These are phyloP conservation scores for Trypanosoma congolense DNA, from an alignment of 208 protist species.

Conservation along the genomic window DNA sequence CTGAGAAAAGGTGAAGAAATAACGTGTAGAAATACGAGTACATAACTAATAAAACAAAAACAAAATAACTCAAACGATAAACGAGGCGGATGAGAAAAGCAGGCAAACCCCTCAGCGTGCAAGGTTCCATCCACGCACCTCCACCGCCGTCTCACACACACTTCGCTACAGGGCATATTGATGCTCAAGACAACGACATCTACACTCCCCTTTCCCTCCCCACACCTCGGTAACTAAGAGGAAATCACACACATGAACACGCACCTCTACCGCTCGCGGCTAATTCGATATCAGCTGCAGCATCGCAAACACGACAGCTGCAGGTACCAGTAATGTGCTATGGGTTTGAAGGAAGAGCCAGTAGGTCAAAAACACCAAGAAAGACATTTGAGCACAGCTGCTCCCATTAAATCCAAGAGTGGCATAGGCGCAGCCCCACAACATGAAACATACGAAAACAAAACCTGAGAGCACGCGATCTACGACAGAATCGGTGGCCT, in stretches of 20 bases:
- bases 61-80: too few relatives aligned
- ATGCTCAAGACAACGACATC: too few relatives aligned
- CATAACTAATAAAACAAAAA: too few relatives aligned
- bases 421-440: conserved; percentile 78
- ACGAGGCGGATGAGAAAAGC: too few relatives aligned
- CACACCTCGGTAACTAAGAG: too few relatives aligned
- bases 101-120: too few relatives aligned
- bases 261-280: not conserved
- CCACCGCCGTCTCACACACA: too few relatives aligned
- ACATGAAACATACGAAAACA: conserved; percentile 72
- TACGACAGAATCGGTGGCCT: conserved; percentile 81
- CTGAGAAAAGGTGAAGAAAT: too few relatives aligned
- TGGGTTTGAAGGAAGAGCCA: conserved; percentile 85
- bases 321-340: conserved; percentile 51
- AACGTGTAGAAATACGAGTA: too few relatives aligned
- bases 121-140: too few relatives aligned
- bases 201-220: too few relatives aligned
- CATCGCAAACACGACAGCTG: conserved; percentile 34
- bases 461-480: conserved; percentile 85
- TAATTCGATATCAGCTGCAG: conserved; percentile 75
- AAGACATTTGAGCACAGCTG: conserved; percentile 69
- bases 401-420: conserved; percentile 86
- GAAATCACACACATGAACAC: conserved; percentile 1
- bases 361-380: conserved; percentile 81
- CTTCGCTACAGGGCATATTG: too few relatives aligned